Percentiles rank a stretch among this genome's conserved stretches.
These are phyloP conservation scores for Tolypocladium album DNA, from an alignment of 2,329 filamentous ascomycete genomes.

Conservation along the genomic window DNA sequence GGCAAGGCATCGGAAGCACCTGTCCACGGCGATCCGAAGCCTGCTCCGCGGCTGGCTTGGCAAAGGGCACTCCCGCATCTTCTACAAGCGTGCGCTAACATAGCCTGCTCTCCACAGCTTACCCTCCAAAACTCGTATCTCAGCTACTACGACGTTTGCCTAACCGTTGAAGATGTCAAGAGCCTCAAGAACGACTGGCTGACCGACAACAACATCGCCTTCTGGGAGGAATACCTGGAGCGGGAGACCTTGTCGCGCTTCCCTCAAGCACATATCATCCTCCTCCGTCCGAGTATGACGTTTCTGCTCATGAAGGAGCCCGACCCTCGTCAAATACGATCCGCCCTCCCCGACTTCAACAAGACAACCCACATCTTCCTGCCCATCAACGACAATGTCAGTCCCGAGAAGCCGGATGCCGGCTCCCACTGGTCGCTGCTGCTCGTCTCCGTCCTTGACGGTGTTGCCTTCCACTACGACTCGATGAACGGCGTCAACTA, in stretches of 20 bases:
- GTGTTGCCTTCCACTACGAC: conserved; percentile 95
- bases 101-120: conserved; percentile 30
- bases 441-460: conserved; percentile 78
- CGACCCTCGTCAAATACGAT: conserved; percentile 42
- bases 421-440: conserved; percentile 93
- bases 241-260: conserved; percentile 74
- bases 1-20: neutral
- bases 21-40: neutral
- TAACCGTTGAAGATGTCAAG: conserved; percentile 83
- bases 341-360: conserved; percentile 70
- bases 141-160: conserved; percentile 29
- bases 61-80: neutral
- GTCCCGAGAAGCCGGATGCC: conserved; percentile 68
- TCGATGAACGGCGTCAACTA: conserved; percentile 69
- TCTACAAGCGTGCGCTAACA: neutral
- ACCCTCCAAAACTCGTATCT: conserved; percentile 26
- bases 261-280: conserved; percentile 74
- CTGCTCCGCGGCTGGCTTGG: neutral
- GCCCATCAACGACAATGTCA: conserved; percentile 81
- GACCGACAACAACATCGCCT: conserved; percentile 93
- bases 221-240: conserved; percentile 97
- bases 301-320: conserved; percentile 76
- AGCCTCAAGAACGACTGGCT: conserved; percentile 89
- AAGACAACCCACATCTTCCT: conserved; percentile 87
- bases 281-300: conserved; percentile 86